phyloP scores from a whole-genome alignment of 2,329 filamentous ascomycete genomes.

The Ceratocystis variospora region DNA sequence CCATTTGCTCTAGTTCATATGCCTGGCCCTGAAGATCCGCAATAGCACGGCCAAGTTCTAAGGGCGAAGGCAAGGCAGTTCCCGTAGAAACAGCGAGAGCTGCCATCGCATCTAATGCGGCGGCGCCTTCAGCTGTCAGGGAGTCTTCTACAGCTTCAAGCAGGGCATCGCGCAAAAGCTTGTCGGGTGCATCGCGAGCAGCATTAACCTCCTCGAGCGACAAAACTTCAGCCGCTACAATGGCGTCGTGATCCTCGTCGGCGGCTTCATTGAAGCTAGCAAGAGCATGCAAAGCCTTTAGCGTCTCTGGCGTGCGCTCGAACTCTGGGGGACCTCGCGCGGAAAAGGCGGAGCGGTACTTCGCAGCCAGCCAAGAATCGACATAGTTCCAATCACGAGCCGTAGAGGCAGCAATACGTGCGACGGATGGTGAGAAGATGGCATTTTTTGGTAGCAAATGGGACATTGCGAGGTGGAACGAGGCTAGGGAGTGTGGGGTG shows the following conservation, averaged over 20 bases:
- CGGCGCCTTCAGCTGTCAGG: slow-evolving; percentile 41
- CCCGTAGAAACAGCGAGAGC: slow-evolving; percentile 37
- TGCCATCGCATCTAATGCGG: slow-evolving; percentile 45
- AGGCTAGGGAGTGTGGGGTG: neutral
- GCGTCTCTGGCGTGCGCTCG: slow-evolving; percentile 75
- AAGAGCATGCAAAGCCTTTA: slow-evolving; percentile 59
- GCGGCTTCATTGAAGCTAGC: slow-evolving; percentile 64
- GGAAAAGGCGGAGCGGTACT: slow-evolving; percentile 41
- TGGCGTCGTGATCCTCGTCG: slow-evolving; percentile 51
- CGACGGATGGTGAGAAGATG: slow-evolving; percentile 54
- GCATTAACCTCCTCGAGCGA: slow-evolving; percentile 40
- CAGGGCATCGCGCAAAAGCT: slow-evolving; percentile 28
- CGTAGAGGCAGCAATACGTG: slow-evolving; percentile 62
- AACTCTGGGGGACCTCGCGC: slow-evolving; percentile 54
- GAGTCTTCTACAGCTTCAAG: slow-evolving; percentile 40
- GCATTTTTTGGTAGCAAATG: slow-evolving; percentile 32
- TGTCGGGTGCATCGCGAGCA: slow-evolving; percentile 10
- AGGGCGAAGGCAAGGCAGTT: slow-evolving; percentile 34
- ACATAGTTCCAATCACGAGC: slow-evolving; percentile 87
- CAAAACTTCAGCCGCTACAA: slow-evolving; percentile 45
- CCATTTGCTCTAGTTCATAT: slow-evolving; percentile 42
- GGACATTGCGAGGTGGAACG: slow-evolving; percentile 25
- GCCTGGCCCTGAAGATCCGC: slow-evolving; percentile 42
- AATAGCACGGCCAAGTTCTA: slow-evolving; percentile 38
- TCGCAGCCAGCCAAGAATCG: slow-evolving; percentile 65